Percentiles rank a stretch among this genome's conserved stretches.
Conservation (phyloP, 2,329 filamentous ascomycete species). For the Sordariomycetes sp. region DNA sequence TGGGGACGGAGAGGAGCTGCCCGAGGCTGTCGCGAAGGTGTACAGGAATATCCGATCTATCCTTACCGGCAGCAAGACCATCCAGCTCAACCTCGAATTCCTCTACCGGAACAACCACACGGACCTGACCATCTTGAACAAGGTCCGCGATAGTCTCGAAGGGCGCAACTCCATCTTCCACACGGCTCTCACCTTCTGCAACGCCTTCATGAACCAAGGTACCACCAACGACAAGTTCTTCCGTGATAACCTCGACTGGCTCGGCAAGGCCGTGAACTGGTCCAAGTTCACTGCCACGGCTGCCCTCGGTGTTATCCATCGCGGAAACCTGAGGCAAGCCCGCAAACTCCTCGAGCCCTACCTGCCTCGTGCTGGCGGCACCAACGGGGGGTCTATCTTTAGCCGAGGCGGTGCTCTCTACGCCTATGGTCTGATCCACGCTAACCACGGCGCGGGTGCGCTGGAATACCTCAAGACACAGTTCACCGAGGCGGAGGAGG, state of each 20-base stretch:
- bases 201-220: constrained; percentile 98
- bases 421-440: constrained; percentile 90
- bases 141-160: constrained; percentile 89
- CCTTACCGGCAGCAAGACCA: constrained; percentile 83
- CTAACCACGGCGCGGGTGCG: constrained; percentile 91
- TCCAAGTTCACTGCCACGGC: constrained; percentile 98
- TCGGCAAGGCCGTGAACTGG: constrained; percentile 98
- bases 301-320: constrained; percentile 90
- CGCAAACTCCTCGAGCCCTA: constrained; percentile 92
- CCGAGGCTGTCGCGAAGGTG: constrained; percentile 42
- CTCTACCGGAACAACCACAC: constrained; percentile 92
- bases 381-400: constrained; percentile 77
- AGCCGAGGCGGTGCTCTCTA: constrained; percentile 95
- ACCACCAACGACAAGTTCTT: constrained; percentile 99
- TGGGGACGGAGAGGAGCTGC: constrained; percentile 39
- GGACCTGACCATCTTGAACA: constrained; percentile 86
- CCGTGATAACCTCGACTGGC: constrained; percentile 93
- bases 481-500: constrained; percentile 68
- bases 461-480: constrained; percentile 67
- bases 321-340: constrained; percentile 87
- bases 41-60: constrained; percentile 56
- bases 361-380: constrained; percentile 65
- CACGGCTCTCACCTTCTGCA: constrained; percentile 92
- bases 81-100: constrained; percentile 92
- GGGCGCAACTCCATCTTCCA: constrained; percentile 98